Evolutionary conservation across 352 stramenopile species (phyloP), one percentile per base, ranked within the genome.

Genomic region (Phytophthora cactorum): DNA sequence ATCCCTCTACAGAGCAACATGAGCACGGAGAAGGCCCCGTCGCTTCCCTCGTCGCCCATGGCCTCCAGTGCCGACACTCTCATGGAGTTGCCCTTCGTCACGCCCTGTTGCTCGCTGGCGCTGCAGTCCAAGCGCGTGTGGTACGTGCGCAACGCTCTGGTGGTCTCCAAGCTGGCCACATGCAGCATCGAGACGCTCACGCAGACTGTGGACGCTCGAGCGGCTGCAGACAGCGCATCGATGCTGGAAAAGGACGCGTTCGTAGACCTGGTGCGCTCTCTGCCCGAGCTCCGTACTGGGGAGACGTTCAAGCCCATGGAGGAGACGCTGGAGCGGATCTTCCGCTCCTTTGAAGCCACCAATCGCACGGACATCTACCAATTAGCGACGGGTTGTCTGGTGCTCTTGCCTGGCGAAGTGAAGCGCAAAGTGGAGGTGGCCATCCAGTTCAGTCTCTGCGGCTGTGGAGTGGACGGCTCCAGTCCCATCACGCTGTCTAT

Each of bases 111-210:
- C 41, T 82, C 83, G 44, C 64, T 95, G 27, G 75, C 82, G 58
- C 81, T 93, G 31, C 82, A 93, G 59, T 84, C 82, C 50, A 93
- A 86, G 71, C 82, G 85, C 55, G 87, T 88, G 44, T 68, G 85
- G 70, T 47, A 69, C 25, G 76, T 93, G 51, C 81, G 77, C 56
- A 92, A 95, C 47, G 82, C 87, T 10, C 77, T 95, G 4, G 81
- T 93, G 14, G 85, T 77, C 4, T 85, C 82, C 1, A 86, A 90
- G 15, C 52, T 93, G 36, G 78, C 64, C 7, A 68, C 66, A 4
- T 90, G 81, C 56, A 68, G 55, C n/a, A 66, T 88, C 28, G 64
- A 73, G 39, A 66, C 72, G 29, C 62, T 92, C 17, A 52, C 71
- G 57, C 27, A 49, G 2, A 74, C 77, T 4, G 63, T 89, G 27